Conservation (phyloP, 495 filamentous ascomycete genomes). For the Amorphotheca resinae region DNA sequence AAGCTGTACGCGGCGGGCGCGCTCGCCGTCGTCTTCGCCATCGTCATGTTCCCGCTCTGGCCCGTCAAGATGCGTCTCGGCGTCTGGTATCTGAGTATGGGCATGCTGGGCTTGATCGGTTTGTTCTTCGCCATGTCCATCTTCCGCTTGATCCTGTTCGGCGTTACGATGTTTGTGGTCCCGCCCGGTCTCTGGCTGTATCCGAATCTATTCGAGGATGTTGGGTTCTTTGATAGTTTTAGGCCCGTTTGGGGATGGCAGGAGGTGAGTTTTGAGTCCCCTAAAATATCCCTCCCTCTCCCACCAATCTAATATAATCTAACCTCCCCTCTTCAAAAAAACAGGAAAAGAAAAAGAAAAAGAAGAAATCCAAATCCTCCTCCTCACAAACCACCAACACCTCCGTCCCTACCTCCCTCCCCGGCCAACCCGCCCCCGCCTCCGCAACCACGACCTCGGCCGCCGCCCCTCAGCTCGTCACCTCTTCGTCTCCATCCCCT, state of each 20-base stretch:
- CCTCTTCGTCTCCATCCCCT: constrained; percentile 33
- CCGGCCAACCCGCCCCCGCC: constrained; percentile 41
- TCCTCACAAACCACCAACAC: constrained; percentile 30
- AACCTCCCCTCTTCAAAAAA: too few relatives aligned
- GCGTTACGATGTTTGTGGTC: constrained; percentile 71
- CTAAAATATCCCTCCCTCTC: background rate
- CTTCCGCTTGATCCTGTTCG: constrained; percentile 91
- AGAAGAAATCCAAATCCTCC: constrained; percentile 33
- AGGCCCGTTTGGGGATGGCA: constrained; percentile 97
- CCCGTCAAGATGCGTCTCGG: constrained; percentile 80
- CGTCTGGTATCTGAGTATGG: constrained; percentile 97
- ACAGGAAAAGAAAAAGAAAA: constrained; percentile 50
- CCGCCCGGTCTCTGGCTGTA: constrained; percentile 93
- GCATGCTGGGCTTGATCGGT: constrained; percentile 79
- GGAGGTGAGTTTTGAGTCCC: constrained; percentile 48
- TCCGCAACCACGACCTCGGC: constrained; percentile 48
- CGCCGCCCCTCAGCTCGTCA: constrained; percentile 33
- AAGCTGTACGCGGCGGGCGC: constrained; percentile 82
- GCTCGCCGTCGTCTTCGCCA: constrained; percentile 64
- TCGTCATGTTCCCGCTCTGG: constrained; percentile 96
- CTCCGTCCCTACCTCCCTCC: constrained; percentile 30
- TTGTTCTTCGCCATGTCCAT: constrained; percentile 97
- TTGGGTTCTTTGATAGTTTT: constrained; percentile 97
- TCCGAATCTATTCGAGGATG: constrained; percentile 97
- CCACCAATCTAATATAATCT: constrained; percentile 4